Evolutionary conservation across 148 eudicot species (phyloP).

Genomic region (Pouteria glomerata): DNA sequence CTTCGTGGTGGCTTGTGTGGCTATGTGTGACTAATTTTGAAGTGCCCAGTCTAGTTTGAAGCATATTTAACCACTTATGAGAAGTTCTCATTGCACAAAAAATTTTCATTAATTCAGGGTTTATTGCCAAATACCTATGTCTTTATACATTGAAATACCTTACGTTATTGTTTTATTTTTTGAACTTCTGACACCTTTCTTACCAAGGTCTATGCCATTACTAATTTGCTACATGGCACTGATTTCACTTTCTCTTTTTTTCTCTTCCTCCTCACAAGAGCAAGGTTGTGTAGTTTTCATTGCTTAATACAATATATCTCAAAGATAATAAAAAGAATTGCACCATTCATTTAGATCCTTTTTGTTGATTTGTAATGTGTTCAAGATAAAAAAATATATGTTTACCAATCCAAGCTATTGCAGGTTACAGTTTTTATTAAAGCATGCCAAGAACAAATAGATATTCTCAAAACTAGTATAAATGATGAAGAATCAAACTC

Average conservation of each 20-base stretch:
- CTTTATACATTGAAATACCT: not conserved
- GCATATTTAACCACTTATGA: not conserved
- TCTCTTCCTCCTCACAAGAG: not conserved
- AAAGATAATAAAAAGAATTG: not conserved
- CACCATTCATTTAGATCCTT: not conserved
- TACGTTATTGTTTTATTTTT: not conserved
- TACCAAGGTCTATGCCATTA: not conserved
- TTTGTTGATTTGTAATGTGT: not conserved
- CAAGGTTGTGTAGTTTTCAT: not conserved
- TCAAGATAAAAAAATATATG: not conserved
- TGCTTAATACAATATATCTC: not conserved
- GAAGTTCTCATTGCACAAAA: not conserved
- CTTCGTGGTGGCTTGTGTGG: no score
- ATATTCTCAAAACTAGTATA: constrained; percentile 67
- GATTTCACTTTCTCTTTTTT: constrained; percentile 1
- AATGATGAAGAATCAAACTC: constrained; percentile 68
- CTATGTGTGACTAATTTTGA: not conserved
- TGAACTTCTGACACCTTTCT: not conserved
- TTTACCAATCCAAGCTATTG: constrained; percentile 9
- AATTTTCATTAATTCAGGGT: not conserved
- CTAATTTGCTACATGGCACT: not conserved
- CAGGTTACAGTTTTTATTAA: constrained; percentile 85
- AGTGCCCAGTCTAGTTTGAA: not conserved
- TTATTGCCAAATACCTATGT: not conserved
- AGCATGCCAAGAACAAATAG: constrained; percentile 91